Percentiles rank a stretch among this genome's conserved stretches.
Evolutionary conservation across 495 filamentous ascomycete genomes (phyloP).

Genomic region (Trichoderma erinaceum): DNA sequence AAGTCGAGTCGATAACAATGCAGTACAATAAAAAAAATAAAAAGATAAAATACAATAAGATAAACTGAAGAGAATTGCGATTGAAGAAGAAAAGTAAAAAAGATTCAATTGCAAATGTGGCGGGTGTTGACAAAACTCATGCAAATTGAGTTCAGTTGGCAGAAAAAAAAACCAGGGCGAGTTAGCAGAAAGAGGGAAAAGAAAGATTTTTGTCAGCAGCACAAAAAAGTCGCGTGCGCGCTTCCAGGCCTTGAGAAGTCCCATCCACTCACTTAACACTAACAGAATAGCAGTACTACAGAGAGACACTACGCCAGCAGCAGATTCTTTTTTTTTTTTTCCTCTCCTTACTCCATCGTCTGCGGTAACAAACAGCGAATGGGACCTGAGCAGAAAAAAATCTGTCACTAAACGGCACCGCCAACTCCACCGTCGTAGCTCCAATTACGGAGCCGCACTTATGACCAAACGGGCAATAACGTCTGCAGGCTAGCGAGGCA

Average conservation of each 20-base stretch:
- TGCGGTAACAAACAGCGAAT: background rate
- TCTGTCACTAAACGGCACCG: background rate
- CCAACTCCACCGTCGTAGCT: background rate
- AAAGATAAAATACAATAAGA: background rate
- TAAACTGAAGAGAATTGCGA: background rate
- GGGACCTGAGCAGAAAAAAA: background rate
- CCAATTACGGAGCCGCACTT: slow-evolving; percentile 11
- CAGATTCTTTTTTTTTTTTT: background rate
- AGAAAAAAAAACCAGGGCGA: background rate
- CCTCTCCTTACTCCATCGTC: background rate
- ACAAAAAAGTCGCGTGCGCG: slow-evolving; percentile 5
- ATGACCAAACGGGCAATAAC: slow-evolving; percentile 10
- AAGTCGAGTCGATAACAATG: background rate
- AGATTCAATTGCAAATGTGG: background rate
- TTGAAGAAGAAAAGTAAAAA: background rate
- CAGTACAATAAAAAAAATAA: background rate
- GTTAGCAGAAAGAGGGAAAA: background rate
- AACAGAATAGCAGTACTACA: background rate
- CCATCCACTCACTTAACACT: background rate
- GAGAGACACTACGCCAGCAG: background rate
- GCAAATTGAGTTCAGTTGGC: background rate
- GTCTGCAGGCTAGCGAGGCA: slow-evolving; percentile 1
- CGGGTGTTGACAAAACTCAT: background rate
- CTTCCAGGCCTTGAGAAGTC: background rate
- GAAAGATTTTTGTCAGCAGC: slow-evolving; percentile 13